A percentile compares a stretch with the other conserved stretches of the same genome.
These are phyloP conservation scores for Anthracocystis panici-leucophaei DNA, from an alignment of 1,284 basidiomycete genomes.

Conservation along the genomic window DNA sequence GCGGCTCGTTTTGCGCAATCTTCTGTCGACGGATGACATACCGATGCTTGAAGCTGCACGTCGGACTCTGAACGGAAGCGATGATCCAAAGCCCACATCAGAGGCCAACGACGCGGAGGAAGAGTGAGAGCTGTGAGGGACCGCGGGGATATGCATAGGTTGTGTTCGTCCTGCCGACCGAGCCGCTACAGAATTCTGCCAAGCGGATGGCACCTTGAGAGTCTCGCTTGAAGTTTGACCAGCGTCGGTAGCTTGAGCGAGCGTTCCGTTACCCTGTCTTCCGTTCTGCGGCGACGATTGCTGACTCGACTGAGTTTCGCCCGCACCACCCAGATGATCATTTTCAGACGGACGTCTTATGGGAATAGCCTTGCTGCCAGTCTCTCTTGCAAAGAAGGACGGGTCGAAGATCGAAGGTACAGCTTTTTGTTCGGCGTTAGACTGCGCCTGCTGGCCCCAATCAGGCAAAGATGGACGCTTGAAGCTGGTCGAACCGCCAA, in stretches of 20 bases:
- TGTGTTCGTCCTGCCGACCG: conserved; percentile 14
- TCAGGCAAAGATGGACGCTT: conserved; percentile 49
- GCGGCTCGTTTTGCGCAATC: conserved; percentile 8
- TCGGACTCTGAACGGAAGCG: conserved; percentile 17
- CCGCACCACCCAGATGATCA: conserved; percentile 1
- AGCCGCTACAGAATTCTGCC: conserved; percentile 2
- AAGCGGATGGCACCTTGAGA: conserved; percentile 6
- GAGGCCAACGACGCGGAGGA: conserved; percentile 21
- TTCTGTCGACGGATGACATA: conserved; percentile 29
- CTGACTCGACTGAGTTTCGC: not conserved
- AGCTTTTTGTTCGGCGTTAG: not conserved
- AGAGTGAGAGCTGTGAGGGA: conserved; percentile 23
- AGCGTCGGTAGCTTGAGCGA: not conserved
- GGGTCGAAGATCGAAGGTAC: conserved; percentile 33
- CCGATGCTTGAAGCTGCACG: conserved; percentile 18
- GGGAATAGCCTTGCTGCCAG: conserved; percentile 54
- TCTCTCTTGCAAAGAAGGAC: conserved; percentile 25
- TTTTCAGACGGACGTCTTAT: conserved; percentile 48
- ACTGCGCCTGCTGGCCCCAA: conserved; percentile 27
- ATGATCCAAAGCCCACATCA: conserved; percentile 7
- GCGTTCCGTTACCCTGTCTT: not conserved
- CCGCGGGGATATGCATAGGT: conserved; percentile 32
- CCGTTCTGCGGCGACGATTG: not conserved
- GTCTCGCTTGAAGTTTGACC: conserved; percentile 22
- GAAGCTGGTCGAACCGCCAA: conserved; percentile 26